Percentiles rank a stretch among this genome's conserved stretches.
Evolutionary conservation across 1,139 yeast species (phyloP).

Genomic region (Candida anutae): DNA sequence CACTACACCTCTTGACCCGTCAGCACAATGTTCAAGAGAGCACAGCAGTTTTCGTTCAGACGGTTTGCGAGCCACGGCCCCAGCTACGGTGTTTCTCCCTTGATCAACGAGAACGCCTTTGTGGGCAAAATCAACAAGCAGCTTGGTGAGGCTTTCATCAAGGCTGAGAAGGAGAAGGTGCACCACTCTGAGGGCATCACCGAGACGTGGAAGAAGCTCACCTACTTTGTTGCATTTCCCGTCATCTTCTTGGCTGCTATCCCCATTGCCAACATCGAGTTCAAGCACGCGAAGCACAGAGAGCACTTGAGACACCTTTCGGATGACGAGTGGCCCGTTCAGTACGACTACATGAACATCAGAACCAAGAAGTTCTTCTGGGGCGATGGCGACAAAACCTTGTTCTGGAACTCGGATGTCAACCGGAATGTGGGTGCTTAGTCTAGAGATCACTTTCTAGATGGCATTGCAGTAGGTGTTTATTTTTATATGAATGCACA

Average conservation of each 20-base stretch:
- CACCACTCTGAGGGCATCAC: conserved; percentile 78
- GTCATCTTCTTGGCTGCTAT: conserved; percentile 68
- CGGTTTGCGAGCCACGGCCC: conserved; percentile 38
- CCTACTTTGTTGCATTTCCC: conserved; percentile 75
- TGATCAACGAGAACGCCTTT: conserved; percentile 34
- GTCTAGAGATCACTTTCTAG: too few relatives aligned
- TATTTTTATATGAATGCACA: too few relatives aligned
- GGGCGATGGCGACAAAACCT: conserved; percentile 97
- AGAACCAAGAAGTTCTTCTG: conserved; percentile 87
- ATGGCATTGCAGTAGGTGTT: too few relatives aligned
- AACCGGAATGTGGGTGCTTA: conserved; percentile 67
- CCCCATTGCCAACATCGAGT: conserved; percentile 75
- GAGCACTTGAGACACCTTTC: conserved; percentile 66
- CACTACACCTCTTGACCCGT: too few relatives aligned
- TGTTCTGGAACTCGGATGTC: conserved; percentile 90
- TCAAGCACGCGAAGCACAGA: conserved; percentile 86
- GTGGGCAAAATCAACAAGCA: conserved; percentile 26
- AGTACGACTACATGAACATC: conserved; percentile 84
- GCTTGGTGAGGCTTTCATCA: conserved; percentile 39
- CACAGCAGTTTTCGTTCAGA: conserved; percentile 32
- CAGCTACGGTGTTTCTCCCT: conserved; percentile 32
- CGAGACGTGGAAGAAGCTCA: conserved; percentile 76
- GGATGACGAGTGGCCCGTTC: conserved; percentile 89
- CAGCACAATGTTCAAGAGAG: conserved; percentile 31
- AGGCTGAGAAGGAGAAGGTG: conserved; percentile 47